These are phyloP conservation scores for Entomortierella parvispora DNA, from an alignment of 192 early-diverging fungal species.

Conservation along the genomic window DNA sequence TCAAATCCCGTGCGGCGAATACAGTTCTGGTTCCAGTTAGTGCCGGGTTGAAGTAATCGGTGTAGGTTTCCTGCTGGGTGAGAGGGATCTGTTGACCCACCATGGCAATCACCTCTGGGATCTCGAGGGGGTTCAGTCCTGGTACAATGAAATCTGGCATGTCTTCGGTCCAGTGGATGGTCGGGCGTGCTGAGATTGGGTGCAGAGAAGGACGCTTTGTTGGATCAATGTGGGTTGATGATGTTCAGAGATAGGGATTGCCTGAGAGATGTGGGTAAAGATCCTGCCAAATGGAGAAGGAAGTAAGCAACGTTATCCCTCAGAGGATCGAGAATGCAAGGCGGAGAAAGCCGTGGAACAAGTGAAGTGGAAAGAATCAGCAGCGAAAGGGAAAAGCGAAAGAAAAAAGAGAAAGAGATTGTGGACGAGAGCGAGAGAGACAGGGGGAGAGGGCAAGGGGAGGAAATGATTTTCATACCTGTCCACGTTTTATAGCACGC, in stretches of 20 bases:
- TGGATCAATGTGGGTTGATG: no score
- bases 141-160: slow-evolving; percentile 34
- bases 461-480: no score
- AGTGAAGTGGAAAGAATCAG: no score
- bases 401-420: not conserved
- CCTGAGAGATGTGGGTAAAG: not conserved
- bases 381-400: not conserved
- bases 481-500: no score
- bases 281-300: no score
- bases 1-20: slow-evolving; percentile 19
- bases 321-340: no score
- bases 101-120: slow-evolving; percentile 36
- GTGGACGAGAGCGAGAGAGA: not conserved
- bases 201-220: no score
- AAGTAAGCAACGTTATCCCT: no score
- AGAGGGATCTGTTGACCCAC: slow-evolving; percentile 27
- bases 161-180: not conserved
- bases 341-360: no score
- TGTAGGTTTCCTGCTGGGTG: not conserved
- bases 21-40: not conserved
- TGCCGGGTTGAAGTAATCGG: slow-evolving; percentile 1
- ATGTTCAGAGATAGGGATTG: not conserved
- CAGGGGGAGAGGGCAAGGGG: no score
- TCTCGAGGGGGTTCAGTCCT: slow-evolving; percentile 28
- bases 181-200: no score